Percentiles rank a stretch among this genome's conserved stretches.
phyloP scores from a whole-genome alignment of 225 moss, liverwort and hornwort species.

The Pseudisothecium myosuroides region DNA sequence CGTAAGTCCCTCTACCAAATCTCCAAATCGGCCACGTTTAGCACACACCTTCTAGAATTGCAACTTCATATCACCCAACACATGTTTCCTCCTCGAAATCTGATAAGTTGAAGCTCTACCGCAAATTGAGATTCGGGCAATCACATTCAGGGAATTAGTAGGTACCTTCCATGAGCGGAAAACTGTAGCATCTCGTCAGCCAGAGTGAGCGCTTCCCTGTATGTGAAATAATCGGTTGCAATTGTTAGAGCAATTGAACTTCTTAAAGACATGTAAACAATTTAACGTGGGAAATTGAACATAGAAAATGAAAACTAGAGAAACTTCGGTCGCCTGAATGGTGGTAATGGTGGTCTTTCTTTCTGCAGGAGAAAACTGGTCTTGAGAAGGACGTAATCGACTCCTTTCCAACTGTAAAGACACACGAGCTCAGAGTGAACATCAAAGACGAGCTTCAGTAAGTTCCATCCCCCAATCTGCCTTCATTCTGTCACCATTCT shows the following conservation, averaged over 20 bases:
- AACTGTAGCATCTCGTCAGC: background rate
- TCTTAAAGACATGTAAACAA: background rate
- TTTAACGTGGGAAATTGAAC: background rate
- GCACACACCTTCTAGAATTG: background rate
- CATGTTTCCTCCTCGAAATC: background rate
- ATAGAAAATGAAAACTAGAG: background rate
- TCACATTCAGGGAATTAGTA: background rate
- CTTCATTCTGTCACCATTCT: background rate
- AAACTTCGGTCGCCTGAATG: background rate
- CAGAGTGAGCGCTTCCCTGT: background rate
- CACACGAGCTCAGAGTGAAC: slow-evolving; percentile 20
- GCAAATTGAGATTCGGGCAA: background rate
- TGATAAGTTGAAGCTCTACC: background rate
- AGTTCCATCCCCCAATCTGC: background rate
- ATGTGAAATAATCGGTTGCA: background rate
- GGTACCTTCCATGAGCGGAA: background rate
- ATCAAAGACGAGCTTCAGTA: slow-evolving; percentile 37
- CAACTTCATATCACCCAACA: background rate
- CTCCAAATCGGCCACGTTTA: background rate
- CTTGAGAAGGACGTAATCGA: slow-evolving; percentile 18
- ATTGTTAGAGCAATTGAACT: background rate
- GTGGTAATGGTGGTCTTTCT: background rate
- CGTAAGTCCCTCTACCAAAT: background rate
- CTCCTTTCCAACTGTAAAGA: slow-evolving; percentile 26
- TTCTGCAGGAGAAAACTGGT: slow-evolving; percentile 11